Percentiles rank a stretch among this genome's conserved stretches.
Conservation (phyloP, 257 asterid species). For the Nicotiana noctiflora region DNA sequence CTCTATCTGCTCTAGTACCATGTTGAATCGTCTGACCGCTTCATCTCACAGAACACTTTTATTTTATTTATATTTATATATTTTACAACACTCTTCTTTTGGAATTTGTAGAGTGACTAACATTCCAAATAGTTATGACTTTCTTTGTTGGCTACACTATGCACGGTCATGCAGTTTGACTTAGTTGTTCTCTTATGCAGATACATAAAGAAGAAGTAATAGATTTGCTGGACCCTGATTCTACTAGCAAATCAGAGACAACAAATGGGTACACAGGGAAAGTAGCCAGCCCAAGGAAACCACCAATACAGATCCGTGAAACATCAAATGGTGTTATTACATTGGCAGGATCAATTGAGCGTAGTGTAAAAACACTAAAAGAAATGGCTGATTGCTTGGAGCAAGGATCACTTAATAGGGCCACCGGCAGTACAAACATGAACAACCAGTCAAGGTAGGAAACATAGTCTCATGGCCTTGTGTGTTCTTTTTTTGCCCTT, state of each 20-base stretch:
- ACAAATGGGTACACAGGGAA: constrained; percentile 70
- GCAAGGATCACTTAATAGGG: constrained; percentile 88
- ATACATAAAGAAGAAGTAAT: constrained; percentile 98
- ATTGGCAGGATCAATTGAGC: constrained; percentile 89
- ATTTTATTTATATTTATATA: too few relatives aligned
- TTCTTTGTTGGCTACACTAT: not conserved
- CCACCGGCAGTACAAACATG: constrained; percentile 99
- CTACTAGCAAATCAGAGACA: constrained; percentile 49
- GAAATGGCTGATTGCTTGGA: constrained; percentile 97
- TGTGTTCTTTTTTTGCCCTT: not conserved
- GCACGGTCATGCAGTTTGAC: not conserved
- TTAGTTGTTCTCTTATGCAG: constrained; percentile 30
- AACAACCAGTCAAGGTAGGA: constrained; percentile 85
- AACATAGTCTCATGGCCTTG: not conserved
- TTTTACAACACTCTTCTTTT: not conserved
- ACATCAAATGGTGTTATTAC: constrained; percentile 93
- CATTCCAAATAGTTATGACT: not conserved
- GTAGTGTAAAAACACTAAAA: constrained; percentile 68
- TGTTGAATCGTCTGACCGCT: too few relatives aligned
- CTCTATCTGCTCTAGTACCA: too few relatives aligned
- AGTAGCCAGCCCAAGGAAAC: constrained; percentile 61
- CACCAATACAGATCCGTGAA: constrained; percentile 95
- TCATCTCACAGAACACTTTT: too few relatives aligned
- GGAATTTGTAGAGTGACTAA: not conserved
- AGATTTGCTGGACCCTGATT: constrained; percentile 68